Evolutionary conservation across 306 rosid genomes (phyloP).

Genomic region (Cicer cuneatum): DNA sequence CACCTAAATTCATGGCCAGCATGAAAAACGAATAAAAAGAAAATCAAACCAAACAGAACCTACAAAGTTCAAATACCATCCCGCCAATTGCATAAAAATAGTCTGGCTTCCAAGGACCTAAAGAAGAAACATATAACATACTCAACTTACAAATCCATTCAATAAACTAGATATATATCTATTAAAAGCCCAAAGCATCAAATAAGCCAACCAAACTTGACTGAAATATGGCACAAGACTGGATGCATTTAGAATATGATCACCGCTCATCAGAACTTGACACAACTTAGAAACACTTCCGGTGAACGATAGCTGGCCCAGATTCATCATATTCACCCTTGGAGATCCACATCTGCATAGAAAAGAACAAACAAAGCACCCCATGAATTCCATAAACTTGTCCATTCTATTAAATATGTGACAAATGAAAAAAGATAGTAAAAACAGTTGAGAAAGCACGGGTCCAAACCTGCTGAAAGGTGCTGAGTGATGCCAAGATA

Average conservation of each 20-base stretch:
- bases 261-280: conserved; percentile 40
- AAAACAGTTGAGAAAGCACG: not conserved
- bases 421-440: not conserved
- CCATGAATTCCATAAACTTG: conserved; percentile 2
- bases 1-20: conserved; percentile 57
- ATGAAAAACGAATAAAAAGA: conserved; percentile 39
- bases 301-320: conserved; percentile 76
- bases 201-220: conserved; percentile 59
- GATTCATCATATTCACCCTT: conserved; percentile 82
- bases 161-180: conserved; percentile 55
- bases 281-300: conserved; percentile 69
- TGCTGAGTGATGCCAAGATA: conserved; percentile 77
- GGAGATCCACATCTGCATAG: conserved; percentile 75
- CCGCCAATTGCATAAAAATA: conserved; percentile 51
- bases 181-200: conserved; percentile 53
- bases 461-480: conserved; percentile 69
- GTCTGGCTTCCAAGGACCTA: conserved; percentile 58
- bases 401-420: not conserved
- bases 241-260: conserved; percentile 44
- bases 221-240: conserved; percentile 52
- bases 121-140: conserved; percentile 49
- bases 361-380: conserved; percentile 32
- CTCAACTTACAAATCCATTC: conserved; percentile 59
- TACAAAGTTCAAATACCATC: conserved; percentile 51
- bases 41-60: conserved; percentile 53